phyloP scores from a whole-genome alignment of 1,284 basidiomycete genomes.

The Moesziomyces parantarcticus region DNA sequence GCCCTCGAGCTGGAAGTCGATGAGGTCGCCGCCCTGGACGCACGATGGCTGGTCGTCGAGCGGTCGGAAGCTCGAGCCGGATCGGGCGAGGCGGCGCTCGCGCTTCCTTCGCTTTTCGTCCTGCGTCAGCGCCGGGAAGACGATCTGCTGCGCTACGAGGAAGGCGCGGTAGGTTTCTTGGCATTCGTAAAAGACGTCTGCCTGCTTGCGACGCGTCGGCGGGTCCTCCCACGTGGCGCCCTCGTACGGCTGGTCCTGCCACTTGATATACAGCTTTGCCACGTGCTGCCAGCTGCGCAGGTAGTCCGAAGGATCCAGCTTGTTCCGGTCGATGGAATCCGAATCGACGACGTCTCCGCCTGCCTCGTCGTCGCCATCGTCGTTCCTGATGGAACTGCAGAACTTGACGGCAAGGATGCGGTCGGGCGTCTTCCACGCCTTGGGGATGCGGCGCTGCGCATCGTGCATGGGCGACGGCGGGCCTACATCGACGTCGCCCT shows the following conservation, averaged over 20 bases:
- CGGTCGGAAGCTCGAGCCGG: constrained; percentile 57
- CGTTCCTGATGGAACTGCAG: constrained; percentile 26
- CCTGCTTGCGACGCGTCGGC: constrained; percentile 76
- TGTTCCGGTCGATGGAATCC: constrained; percentile 22
- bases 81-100: constrained; percentile 35
- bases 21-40: constrained; percentile 69
- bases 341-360: constrained; percentile 33
- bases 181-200: constrained; percentile 75
- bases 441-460: constrained; percentile 49
- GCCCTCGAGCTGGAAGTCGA: constrained; percentile 78
- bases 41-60: constrained; percentile 69
- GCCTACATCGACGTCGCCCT: constrained; percentile 42
- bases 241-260: constrained; percentile 88
- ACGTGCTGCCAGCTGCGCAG: constrained; percentile 36
- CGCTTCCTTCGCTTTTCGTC: constrained; percentile 52
- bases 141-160: constrained; percentile 75
- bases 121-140: constrained; percentile 72
- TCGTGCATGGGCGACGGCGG: constrained; percentile 51
- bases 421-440: constrained; percentile 51
- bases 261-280: constrained; percentile 74
- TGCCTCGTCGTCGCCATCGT: constrained; percentile 26
- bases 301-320: constrained; percentile 27
- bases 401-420: constrained; percentile 51
- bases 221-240: constrained; percentile 88
- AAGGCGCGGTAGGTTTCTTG: constrained; percentile 76